Base-by-base conservation (phyloP, 441 rosid genomes). In the Codiaeum variegatum region DNA sequence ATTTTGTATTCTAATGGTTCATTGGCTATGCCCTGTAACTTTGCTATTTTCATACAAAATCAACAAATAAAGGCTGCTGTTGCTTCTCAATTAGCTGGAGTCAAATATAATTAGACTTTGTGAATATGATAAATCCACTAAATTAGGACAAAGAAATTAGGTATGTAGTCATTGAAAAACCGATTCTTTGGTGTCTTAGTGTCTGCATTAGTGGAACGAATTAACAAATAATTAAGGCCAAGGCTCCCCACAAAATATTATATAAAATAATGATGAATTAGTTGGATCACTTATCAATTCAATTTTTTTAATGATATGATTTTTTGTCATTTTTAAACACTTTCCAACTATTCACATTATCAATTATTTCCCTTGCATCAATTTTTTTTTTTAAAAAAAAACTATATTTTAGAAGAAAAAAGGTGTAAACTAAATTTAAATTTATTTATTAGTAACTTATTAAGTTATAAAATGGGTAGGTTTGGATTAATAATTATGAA, bases 341-440 rank as follows among this genome's bases (percentile, higher is more conserved):
- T 76, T 81, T 63, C 66, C 79, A 83, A 69, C 81, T 36, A 62
- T n/a, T n/a, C n/a, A n/a, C n/a, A n/a, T n/a, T n/a, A n/a, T n/a
- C n/a, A n/a, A n/a, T n/a, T n/a, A n/a, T n/a, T n/a, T n/a, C n/a
- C n/a, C n/a, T n/a, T n/a, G n/a, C n/a, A n/a, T n/a, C n/a, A n/a
- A n/a, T n/a, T n/a, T n/a, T n/a, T n/a, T n/a, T n/a, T n/a, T n/a
- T n/a, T n/a, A n/a, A n/a, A n/a, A n/a, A n/a, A n/a, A n/a, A n/a
- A n/a, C n/a, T n/a, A n/a, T n/a, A n/a, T n/a, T n/a, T n/a, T n/a
- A n/a, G n/a, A n/a, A n/a, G n/a, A n/a, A n/a, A n/a, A n/a, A n/a
- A n/a, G n/a, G n/a, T n/a, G n/a, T n/a, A n/a, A n/a, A n/a, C n/a
- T n/a, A n/a, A n/a, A n/a, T n/a, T n/a, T n/a, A n/a, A n/a, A n/a